phyloP scores from a whole-genome alignment of 257 asterid species.

The Mitragyna speciosa region DNA sequence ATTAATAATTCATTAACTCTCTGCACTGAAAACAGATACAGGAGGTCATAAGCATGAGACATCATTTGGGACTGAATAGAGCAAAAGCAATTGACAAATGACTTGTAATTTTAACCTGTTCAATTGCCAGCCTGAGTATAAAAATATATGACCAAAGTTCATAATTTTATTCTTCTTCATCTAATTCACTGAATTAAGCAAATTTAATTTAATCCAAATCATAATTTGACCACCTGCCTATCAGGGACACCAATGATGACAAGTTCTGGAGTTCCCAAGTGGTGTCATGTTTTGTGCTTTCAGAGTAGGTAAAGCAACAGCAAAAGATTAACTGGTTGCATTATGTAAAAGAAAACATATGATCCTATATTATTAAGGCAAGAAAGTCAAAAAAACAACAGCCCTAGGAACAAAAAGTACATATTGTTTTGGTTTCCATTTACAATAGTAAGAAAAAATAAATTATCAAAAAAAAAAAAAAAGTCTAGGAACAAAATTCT shows the following conservation, averaged over 20 bases:
- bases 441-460: not conserved
- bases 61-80: not conserved
- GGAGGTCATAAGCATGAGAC: not conserved
- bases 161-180: not conserved
- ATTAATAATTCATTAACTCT: not conserved
- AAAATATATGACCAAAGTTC: not conserved
- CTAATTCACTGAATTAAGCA: not conserved
- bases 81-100: not conserved
- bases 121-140: not conserved
- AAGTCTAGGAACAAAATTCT: conserved; percentile 21
- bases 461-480: not conserved
- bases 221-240: not conserved
- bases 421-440: not conserved
- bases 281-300: not conserved
- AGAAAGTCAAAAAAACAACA: not conserved
- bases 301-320: not conserved
- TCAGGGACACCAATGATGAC: not conserved
- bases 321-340: not conserved
- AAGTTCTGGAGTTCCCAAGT: not conserved
- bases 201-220: not conserved
- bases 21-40: conserved; percentile 1
- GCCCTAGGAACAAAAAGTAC: conserved; percentile 20
- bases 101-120: not conserved
- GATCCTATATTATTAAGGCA: not conserved
- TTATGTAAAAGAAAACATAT: not conserved